These are phyloP conservation scores for Geoglossum glabrum DNA, from an alignment of 495 filamentous ascomycete genomes.

Conservation along the genomic window DNA sequence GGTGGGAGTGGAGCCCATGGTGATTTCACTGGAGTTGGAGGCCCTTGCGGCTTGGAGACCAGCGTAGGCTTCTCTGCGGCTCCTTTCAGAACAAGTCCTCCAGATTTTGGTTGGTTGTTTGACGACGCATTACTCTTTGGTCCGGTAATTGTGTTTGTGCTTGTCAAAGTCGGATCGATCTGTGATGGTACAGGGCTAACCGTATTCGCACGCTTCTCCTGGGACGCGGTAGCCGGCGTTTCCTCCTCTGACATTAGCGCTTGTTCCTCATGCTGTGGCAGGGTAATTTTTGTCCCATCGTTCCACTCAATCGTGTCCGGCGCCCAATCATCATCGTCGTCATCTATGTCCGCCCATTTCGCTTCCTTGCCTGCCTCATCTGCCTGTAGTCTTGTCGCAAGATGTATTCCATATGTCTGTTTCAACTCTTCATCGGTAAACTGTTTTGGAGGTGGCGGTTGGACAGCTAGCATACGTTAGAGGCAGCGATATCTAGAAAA, in stretches of 20 bases:
- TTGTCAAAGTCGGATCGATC: not conserved
- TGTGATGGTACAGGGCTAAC: not conserved
- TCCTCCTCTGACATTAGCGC: not conserved
- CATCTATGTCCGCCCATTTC: constrained; percentile 97
- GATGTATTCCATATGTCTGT: constrained; percentile 86
- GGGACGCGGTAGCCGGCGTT: not conserved
- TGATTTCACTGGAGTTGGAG: constrained; percentile 59
- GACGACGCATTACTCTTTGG: constrained; percentile 6
- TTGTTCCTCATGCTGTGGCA: constrained; percentile 33
- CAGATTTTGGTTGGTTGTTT: constrained; percentile 9
- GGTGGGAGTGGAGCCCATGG: constrained; percentile 80
- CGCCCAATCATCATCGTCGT: constrained; percentile 96
- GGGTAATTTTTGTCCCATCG: constrained; percentile 81
- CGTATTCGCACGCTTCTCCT: constrained; percentile 3
- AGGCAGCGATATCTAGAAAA: constrained; percentile 1
- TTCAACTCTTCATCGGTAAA: constrained; percentile 95
- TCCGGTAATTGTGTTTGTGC: not conserved
- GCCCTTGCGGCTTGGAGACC: constrained; percentile 55
- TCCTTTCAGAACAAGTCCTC: constrained; percentile 37
- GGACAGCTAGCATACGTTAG: constrained; percentile 37
- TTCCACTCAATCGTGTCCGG: constrained; percentile 94
- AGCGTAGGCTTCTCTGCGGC: constrained; percentile 54
- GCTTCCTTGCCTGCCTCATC: constrained; percentile 67
- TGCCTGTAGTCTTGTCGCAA: constrained; percentile 74
- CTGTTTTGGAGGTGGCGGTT: constrained; percentile 67